These are phyloP conservation scores for Ulota crispa DNA, from an alignment of 225 moss, liverwort and hornwort species.

Conservation along the genomic window DNA sequence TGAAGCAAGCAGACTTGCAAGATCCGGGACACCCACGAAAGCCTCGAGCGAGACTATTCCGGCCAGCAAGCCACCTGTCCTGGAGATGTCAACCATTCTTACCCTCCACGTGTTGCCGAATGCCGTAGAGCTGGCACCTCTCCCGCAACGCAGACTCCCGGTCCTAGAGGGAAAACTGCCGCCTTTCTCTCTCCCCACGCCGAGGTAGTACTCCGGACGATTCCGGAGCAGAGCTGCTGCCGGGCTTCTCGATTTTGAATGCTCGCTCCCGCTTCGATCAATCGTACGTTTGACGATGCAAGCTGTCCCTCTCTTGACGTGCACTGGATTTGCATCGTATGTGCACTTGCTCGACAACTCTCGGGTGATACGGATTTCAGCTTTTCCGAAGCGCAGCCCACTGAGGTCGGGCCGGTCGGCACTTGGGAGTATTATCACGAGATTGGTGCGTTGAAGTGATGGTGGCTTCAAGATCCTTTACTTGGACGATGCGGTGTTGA, in stretches of 20 bases:
- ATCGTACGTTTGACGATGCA: background rate
- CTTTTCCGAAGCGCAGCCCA: background rate
- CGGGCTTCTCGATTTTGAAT: background rate
- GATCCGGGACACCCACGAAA: background rate
- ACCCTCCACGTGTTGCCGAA: background rate
- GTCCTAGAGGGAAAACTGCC: background rate
- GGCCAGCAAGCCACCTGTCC: background rate
- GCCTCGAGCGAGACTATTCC: background rate
- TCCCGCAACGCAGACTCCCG: background rate
- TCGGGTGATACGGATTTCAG: background rate
- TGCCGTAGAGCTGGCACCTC: slow-evolving; percentile 3
- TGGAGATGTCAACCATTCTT: background rate
- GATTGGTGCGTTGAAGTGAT: background rate
- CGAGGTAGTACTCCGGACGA: background rate
- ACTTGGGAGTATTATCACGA: too few relatives aligned
- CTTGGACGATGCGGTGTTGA: background rate
- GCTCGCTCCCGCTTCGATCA: background rate
- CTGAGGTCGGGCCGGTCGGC: too few relatives aligned
- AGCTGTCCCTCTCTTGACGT: background rate
- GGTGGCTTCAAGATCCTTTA: background rate
- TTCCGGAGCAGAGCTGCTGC: background rate
- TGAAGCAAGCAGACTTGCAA: background rate
- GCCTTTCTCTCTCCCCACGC: background rate
- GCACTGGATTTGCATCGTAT: background rate
- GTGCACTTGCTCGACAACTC: background rate